Evolutionary conservation across 2,329 filamentous ascomycete genomes (phyloP).

Genomic region (Hypoxylon sp.): DNA sequence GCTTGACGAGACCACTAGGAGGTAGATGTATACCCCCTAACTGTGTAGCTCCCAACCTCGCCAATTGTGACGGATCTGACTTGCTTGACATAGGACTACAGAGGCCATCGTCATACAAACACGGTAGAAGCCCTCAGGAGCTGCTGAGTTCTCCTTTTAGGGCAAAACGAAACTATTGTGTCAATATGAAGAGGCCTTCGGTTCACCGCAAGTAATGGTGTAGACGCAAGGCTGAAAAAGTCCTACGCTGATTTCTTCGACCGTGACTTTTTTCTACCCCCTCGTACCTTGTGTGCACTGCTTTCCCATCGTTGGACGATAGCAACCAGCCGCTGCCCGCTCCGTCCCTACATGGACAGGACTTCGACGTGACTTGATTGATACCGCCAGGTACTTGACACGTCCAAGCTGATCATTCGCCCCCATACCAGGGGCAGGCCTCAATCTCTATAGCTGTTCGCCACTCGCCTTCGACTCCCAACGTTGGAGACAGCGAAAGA

Average conservation of each 20-base stretch:
- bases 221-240: slow-evolving; percentile 12
- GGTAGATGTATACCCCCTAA: no score
- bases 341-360: background rate
- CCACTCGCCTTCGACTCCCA: slow-evolving; percentile 12
- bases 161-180: slow-evolving; percentile 9
- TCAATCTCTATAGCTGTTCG: slow-evolving; percentile 15
- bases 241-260: slow-evolving; percentile 8
- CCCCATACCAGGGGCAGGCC: slow-evolving; percentile 7
- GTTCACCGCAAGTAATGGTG: slow-evolving; percentile 6
- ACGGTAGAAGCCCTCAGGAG: background rate
- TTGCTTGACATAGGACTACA: background rate
- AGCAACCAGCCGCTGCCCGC: no score
- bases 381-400: slow-evolving; percentile 20
- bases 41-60: no score
- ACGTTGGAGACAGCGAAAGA: slow-evolving; percentile 17
- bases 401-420: slow-evolving; percentile 5
- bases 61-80: slow-evolving; percentile 5
- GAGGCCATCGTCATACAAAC: background rate
- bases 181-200: slow-evolving; percentile 9
- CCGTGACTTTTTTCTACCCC: no score
- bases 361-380: slow-evolving; percentile 9
- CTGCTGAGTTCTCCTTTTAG: slow-evolving; percentile 1
- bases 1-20: background rate
- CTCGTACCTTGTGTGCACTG: slow-evolving; percentile 9
- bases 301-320: background rate